Percentiles rank a stretch among this genome's conserved stretches.
Conservation (phyloP, 495 filamentous ascomycete species). For the Penicillium maclennaniae region DNA sequence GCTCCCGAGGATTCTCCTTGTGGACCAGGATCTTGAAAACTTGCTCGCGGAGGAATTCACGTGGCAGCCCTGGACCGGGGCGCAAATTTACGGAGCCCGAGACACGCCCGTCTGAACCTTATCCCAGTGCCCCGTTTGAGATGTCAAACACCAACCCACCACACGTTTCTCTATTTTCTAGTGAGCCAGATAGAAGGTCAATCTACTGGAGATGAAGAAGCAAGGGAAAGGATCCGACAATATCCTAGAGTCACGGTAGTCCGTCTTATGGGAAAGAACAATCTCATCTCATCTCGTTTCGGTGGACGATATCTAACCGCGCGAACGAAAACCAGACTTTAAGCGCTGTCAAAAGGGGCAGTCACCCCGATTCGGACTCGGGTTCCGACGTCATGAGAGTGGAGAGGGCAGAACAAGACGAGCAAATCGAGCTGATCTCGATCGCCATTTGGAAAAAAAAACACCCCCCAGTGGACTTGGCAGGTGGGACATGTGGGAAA, state of each 20-base stretch:
- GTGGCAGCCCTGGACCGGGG: conserved; percentile 9
- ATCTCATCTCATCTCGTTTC: background rate
- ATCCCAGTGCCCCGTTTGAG: background rate
- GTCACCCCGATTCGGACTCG: conserved; percentile 2
- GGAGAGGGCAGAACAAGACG: background rate
- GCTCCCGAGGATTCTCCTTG: conserved; percentile 18
- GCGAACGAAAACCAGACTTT: conserved; percentile 15
- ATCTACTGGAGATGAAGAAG: background rate
- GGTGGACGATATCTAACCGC: conserved; percentile 10
- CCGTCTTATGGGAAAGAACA: background rate
- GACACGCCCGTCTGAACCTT: background rate
- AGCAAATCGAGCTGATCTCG: background rate
- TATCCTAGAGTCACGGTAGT: background rate
- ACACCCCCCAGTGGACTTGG: conserved; percentile 6
- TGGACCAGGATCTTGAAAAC: conserved; percentile 7
- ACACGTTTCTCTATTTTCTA: background rate
- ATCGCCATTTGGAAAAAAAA: background rate
- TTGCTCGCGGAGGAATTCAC: conserved; percentile 13
- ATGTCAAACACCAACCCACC: background rate
- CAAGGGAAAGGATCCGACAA: background rate
- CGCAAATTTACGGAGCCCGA: background rate
- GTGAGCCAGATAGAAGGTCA: too few relatives aligned
- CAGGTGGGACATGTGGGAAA: conserved; percentile 6
- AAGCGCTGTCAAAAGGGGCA: conserved; percentile 21
- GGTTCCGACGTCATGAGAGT: conserved; percentile 15